Evolutionary conservation across 176 grass and related monocot genomes (phyloP).

Genomic region (Cymbopogon citratus): DNA sequence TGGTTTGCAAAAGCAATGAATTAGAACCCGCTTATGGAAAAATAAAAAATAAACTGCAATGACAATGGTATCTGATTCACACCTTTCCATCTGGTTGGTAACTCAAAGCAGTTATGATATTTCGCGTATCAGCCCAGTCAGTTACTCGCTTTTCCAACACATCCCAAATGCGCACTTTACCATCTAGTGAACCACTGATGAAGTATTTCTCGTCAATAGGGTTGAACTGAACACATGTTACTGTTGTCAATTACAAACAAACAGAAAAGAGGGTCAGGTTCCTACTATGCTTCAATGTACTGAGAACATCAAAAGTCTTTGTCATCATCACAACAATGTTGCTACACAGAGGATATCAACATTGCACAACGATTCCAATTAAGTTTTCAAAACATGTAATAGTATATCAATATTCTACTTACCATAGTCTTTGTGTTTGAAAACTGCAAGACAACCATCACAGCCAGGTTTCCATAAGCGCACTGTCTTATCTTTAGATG

Average conservation of each 20-base stretch:
- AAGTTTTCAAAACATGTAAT: neutral
- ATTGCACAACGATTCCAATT: neutral
- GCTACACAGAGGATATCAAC: neutral
- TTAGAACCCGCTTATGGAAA: neutral
- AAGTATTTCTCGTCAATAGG: constrained; percentile 71
- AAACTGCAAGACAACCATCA: constrained; percentile 58
- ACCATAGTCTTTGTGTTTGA: constrained; percentile 85
- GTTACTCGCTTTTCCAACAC: constrained; percentile 63
- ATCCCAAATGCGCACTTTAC: constrained; percentile 87
- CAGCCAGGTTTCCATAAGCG: constrained; percentile 90
- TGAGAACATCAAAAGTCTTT: neutral
- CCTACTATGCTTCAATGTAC: neutral
- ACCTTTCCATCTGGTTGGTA: constrained; percentile 87
- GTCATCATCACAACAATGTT: neutral
- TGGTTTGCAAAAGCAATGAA: constrained; percentile 32
- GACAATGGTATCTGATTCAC: constrained; percentile 17
- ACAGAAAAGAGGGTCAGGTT: constrained; percentile 3
- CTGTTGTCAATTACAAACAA: constrained; percentile 37
- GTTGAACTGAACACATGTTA: constrained; percentile 89
- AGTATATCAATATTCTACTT: constrained; percentile 12
- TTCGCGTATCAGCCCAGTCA: constrained; percentile 77
- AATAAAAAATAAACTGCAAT: constrained; percentile 10
- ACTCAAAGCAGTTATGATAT: constrained; percentile 75
- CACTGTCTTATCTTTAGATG: constrained; percentile 88
- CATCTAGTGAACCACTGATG: constrained; percentile 87